phyloP scores from a whole-genome alignment of 805 yeast genomes.

The Saccharomycopsis guyanensis region DNA sequence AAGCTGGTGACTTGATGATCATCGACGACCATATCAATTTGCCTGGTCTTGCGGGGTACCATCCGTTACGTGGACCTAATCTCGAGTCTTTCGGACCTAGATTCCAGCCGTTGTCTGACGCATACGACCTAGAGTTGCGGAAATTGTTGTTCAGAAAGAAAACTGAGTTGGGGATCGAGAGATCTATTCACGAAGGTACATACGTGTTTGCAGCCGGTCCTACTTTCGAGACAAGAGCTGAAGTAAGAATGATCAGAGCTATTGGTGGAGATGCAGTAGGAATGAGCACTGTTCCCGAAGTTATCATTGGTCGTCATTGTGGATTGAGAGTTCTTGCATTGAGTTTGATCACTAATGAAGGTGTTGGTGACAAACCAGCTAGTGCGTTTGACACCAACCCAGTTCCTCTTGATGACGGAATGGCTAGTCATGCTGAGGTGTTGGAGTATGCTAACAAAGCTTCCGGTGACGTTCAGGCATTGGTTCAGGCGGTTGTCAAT shows the following conservation, averaged over 20 bases:
- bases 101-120: conserved; percentile 82
- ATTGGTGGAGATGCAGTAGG: conserved; percentile 94
- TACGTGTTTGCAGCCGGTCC: conserved; percentile 89
- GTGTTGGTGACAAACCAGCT: conserved; percentile 62
- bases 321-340: conserved; percentile 79
- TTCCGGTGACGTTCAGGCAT: conserved; percentile 66
- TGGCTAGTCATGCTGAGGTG: conserved; percentile 91
- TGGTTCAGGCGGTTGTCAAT: conserved; percentile 57
- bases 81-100: conserved; percentile 76
- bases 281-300: conserved; percentile 97
- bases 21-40: conserved; percentile 82
- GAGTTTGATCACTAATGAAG: conserved; percentile 79
- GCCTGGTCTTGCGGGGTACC: conserved; percentile 85
- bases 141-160: conserved; percentile 50
- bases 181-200: conserved; percentile 78
- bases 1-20: conserved; percentile 88
- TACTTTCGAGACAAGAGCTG: conserved; percentile 89
- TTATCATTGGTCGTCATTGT: conserved; percentile 82
- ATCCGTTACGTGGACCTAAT: conserved; percentile 85
- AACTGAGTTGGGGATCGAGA: conserved; percentile 36
- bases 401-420: conserved; percentile 53
- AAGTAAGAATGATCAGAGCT: conserved; percentile 61
- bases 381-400: conserved; percentile 53
- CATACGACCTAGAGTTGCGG: conserved; percentile 72
- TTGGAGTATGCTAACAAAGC: conserved; percentile 75